Percentiles rank a stretch among this genome's conserved stretches.
Conservation (phyloP, 2,329 filamentous ascomycete genomes). For the Alternaria ethzedia region DNA sequence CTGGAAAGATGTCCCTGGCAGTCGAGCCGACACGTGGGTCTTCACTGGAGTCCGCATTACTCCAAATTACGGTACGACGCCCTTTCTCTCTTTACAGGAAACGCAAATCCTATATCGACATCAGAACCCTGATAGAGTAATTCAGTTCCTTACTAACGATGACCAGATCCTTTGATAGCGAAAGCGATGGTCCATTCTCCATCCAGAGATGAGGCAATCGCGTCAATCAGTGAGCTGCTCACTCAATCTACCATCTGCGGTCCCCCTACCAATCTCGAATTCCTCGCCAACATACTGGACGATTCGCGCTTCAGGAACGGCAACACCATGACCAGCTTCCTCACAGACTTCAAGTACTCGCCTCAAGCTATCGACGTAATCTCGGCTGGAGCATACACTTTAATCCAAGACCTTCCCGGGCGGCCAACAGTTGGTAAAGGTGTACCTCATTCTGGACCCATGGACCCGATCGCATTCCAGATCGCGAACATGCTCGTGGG, state of each 20-base stretch:
- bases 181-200: constrained; percentile 64
- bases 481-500: constrained; percentile 67
- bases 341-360: constrained; percentile 58
- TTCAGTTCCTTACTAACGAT: not conserved
- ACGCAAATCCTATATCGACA: not conserved
- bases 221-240: constrained; percentile 54
- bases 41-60: constrained; percentile 63
- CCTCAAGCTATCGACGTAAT: constrained; percentile 63
- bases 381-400: constrained; percentile 62
- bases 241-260: constrained; percentile 57
- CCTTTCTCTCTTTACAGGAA: not conserved
- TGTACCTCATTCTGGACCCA: constrained; percentile 65
- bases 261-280: constrained; percentile 64
- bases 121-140: not conserved
- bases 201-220: constrained; percentile 52
- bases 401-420: constrained; percentile 65
- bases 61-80: constrained; percentile 57
- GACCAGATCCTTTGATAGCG: constrained; percentile 58
- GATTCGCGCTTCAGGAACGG: constrained; percentile 56
- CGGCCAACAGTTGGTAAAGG: constrained; percentile 64
- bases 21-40: constrained; percentile 70
- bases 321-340: constrained; percentile 63
- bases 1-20: constrained; percentile 58
- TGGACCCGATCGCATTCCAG: constrained; percentile 65
- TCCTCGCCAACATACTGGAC: constrained; percentile 59